Percentiles rank a stretch among this genome's conserved stretches.
These are phyloP conservation scores for Microcos paniculata DNA, from an alignment of 345 rosid species.

Conservation along the genomic window DNA sequence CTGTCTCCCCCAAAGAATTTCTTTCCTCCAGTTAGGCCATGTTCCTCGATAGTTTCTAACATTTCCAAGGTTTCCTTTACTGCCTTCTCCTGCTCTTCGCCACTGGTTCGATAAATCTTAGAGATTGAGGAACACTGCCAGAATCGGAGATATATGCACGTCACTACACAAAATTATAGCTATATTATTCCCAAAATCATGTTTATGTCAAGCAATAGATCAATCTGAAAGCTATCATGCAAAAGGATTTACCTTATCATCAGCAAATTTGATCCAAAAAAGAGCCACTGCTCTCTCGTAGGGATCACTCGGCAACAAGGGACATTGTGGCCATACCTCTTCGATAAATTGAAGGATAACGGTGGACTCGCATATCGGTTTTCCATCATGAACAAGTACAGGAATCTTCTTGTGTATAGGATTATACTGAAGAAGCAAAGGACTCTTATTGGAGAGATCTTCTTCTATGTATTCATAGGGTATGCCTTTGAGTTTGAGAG, in stretches of 20 bases:
- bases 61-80: constrained; percentile 11
- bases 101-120: not conserved
- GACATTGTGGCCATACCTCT: constrained; percentile 30
- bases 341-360: constrained; percentile 35
- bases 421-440: constrained; percentile 26
- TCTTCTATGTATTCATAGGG: constrained; percentile 28
- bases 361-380: constrained; percentile 34
- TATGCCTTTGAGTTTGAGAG: constrained; percentile 33
- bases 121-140: constrained; percentile 8
- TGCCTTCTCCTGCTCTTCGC: constrained; percentile 19
- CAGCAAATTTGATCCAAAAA: constrained; percentile 35
- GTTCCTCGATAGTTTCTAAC: constrained; percentile 11
- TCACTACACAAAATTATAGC: not conserved
- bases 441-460: constrained; percentile 34
- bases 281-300: constrained; percentile 26
- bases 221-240: not conserved
- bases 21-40: not conserved
- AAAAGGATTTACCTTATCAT: constrained; percentile 25
- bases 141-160: not conserved
- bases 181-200: no score
- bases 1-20: constrained; percentile 20
- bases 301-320: constrained; percentile 31
- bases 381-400: constrained; percentile 33
- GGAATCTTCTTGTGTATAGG: constrained; percentile 37
- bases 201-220: not conserved